Conservation (phyloP, 2,329 filamentous ascomycete genomes). For the Aspergillus fischeri region DNA sequence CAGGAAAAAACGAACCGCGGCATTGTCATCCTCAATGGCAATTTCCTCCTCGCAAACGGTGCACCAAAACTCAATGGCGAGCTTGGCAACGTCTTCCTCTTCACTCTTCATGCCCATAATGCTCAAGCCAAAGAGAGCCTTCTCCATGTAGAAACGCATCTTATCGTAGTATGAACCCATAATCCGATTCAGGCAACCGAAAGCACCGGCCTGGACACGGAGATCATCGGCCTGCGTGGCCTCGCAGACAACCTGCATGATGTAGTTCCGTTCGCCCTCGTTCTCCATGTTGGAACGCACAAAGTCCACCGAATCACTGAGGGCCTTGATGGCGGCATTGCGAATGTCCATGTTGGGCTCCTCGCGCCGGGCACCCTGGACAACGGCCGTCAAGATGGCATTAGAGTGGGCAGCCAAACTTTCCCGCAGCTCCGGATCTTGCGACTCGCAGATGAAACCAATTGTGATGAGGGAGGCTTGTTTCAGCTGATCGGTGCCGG, state of each 20-base stretch:
- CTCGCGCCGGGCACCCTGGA: constrained; percentile 95
- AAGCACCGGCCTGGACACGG: constrained; percentile 91
- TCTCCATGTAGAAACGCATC: constrained; percentile 99
- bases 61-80: constrained; percentile 99
- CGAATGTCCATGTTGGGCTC: constrained; percentile 89
- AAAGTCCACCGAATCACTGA: constrained; percentile 95
- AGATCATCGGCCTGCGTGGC: constrained; percentile 90
- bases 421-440: constrained; percentile 79
- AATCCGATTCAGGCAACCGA: constrained; percentile 96
- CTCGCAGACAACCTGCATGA: constrained; percentile 99
- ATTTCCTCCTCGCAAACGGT: constrained; percentile 99
- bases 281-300: constrained; percentile 98
- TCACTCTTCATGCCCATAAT: constrained; percentile 98
- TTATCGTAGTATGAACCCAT: constrained; percentile 99
- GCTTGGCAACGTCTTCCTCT: constrained; percentile 95
- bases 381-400: constrained; percentile 93
- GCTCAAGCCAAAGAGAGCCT: constrained; percentile 93
- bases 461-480: constrained; percentile 94
- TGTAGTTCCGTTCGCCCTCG: constrained; percentile 98
- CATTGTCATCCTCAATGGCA: constrained; percentile 95
- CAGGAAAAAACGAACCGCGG: constrained; percentile 53
- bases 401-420: constrained; percentile 85
- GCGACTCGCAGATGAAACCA: constrained; percentile 96
- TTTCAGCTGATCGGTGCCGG: constrained; percentile 82
- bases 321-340: constrained; percentile 84